phyloP scores from a whole-genome alignment of 202 grass and related monocot genomes.

The Schoenoplectus triqueter region DNA sequence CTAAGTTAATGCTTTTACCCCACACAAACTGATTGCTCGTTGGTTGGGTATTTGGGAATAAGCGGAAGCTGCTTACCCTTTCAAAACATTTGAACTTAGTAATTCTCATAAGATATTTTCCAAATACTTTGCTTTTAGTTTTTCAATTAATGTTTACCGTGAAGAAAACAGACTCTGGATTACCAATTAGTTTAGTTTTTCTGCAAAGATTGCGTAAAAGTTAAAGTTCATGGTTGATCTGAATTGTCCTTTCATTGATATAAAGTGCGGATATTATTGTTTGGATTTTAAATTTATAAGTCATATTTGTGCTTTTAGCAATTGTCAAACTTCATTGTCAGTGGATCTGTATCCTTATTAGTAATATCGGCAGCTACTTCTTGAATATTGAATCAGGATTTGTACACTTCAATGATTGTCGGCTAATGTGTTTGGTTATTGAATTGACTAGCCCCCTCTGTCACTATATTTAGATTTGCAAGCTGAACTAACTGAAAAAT shows the following conservation, averaged over 20 bases:
- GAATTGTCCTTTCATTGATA: too few relatives aligned
- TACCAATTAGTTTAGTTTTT: not conserved
- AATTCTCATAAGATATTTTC: not conserved
- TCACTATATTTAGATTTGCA: not conserved
- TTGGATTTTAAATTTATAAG: not conserved
- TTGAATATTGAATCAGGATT: not conserved
- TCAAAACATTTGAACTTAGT: not conserved
- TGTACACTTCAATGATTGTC: not conserved
- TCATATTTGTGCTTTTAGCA: not conserved
- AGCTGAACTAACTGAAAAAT: constrained; percentile 13
- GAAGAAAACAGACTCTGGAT: constrained; percentile 2
- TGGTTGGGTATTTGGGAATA: not conserved
- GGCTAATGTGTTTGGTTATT: not conserved
- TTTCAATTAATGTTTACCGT: not conserved
- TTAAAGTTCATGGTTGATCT: not conserved
- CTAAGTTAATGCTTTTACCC: not conserved
- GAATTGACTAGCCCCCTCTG: not conserved
- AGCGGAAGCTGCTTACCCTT: not conserved
- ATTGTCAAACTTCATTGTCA: not conserved
- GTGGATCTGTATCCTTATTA: not conserved
- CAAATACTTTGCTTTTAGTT: not conserved
- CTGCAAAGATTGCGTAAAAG: not conserved
- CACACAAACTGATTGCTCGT: not conserved
- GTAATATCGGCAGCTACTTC: not conserved
- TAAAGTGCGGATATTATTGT: too few relatives aligned